These are phyloP conservation scores for Trametes maxima DNA, from an alignment of 768 basidiomycete genomes.

Conservation along the genomic window DNA sequence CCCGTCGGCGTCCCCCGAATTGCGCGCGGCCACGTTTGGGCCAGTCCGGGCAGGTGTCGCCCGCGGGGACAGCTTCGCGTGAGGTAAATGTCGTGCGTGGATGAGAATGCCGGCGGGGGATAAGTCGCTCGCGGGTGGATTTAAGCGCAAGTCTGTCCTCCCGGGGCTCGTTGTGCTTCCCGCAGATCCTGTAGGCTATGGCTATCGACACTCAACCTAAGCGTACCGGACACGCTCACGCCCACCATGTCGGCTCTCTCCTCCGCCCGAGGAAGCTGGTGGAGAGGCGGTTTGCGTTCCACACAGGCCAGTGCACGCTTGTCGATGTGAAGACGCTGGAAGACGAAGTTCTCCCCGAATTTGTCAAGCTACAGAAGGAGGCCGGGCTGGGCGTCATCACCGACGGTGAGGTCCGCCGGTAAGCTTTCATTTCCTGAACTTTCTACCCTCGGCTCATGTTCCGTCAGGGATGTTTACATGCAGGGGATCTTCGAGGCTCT, in stretches of 20 bases:
- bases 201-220: neutral
- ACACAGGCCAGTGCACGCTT: slow-evolving; percentile 41
- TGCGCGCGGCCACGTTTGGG: neutral
- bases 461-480: slow-evolving; percentile 50
- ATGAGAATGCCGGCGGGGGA: too few relatives aligned
- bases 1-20: slow-evolving; percentile 1
- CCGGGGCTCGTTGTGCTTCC: neutral
- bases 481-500: slow-evolving; percentile 69
- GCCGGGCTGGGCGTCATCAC: slow-evolving; percentile 58
- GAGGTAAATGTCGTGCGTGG: too few relatives aligned
- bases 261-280: slow-evolving; percentile 54
- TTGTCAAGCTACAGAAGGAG: slow-evolving; percentile 57
- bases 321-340: slow-evolving; percentile 50
- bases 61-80: too few relatives aligned
- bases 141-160: neutral
- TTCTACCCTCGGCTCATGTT: neutral
- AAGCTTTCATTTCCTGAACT: neutral
- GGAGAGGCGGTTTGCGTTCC: slow-evolving; percentile 46
- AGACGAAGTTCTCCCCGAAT: slow-evolving; percentile 53
- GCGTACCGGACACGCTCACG: slow-evolving; percentile 23
- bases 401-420: slow-evolving; percentile 54
- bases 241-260: slow-evolving; percentile 65
- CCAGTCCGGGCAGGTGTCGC: neutral
- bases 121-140: neutral
- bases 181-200: neutral